phyloP scores from a whole-genome alignment of 208 protist genomes.

The Acanthamoeba lenticulata region DNA sequence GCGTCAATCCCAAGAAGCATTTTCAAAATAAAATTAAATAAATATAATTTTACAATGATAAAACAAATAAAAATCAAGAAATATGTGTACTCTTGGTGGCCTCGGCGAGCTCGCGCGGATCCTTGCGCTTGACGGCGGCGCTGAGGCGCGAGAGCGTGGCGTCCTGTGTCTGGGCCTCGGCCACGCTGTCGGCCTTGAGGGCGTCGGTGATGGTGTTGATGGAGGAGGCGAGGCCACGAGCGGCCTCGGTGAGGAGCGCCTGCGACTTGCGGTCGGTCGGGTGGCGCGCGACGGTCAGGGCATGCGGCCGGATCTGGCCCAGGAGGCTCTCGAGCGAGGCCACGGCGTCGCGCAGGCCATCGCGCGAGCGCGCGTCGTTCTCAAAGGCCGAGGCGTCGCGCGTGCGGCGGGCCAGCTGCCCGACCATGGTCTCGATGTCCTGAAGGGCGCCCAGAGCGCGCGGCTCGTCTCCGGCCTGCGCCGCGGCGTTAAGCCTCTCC shows the following conservation, averaged over 20 bases:
- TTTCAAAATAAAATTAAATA: background rate
- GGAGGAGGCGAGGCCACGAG: background rate
- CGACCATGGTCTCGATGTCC: background rate
- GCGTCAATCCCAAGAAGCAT: background rate
- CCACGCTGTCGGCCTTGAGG: conserved; percentile 43
- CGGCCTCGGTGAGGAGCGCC: background rate
- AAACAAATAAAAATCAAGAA: no score
- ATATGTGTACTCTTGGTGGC: background rate
- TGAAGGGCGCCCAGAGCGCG: background rate
- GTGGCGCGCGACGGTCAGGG: background rate
- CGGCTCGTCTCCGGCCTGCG: background rate
- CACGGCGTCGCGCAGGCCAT: conserved; percentile 20
- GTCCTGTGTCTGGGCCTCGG: background rate
- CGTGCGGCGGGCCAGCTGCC: background rate
- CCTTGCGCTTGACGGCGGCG: conserved; percentile 1
- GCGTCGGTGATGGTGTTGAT: background rate
- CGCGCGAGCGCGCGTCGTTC: background rate
- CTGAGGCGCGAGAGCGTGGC: background rate
- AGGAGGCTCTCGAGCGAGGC: background rate
- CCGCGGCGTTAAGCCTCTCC: background rate
- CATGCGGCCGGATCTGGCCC: background rate
- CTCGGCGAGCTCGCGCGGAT: conserved; percentile 41
- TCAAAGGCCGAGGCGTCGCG: background rate
- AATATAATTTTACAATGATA: background rate
- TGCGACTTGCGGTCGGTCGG: background rate